A percentile compares a stretch with the other conserved stretches of the same genome.
phyloP scores from a whole-genome alignment of 208 protist genomes.

The Leishmania guyanensis region DNA sequence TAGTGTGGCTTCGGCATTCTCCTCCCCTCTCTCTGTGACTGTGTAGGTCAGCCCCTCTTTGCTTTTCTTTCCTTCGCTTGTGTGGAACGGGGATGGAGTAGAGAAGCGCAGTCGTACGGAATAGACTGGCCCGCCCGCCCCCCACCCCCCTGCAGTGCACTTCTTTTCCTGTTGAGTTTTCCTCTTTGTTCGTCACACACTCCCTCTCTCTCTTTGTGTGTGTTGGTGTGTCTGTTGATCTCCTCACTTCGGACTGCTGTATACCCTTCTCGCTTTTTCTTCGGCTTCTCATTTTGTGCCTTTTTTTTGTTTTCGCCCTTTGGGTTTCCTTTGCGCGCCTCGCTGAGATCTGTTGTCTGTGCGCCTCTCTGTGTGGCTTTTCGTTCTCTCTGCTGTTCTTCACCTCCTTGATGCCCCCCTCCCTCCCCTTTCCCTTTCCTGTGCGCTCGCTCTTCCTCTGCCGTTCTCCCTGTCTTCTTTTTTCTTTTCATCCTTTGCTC shows the following conservation, averaged over 20 bases:
- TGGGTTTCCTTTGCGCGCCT: not conserved
- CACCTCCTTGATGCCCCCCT: not conserved
- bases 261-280: not conserved
- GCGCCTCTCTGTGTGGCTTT: constrained; percentile 1
- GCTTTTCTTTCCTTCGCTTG: not conserved
- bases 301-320: constrained; percentile 3
- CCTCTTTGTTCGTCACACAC: not conserved
- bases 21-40: not conserved
- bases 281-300: not conserved
- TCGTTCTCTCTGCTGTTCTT: constrained; percentile 11
- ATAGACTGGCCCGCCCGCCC: no score
- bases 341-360: constrained; percentile 1
- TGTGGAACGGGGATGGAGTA: not conserved
- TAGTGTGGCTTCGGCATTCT: not conserved
- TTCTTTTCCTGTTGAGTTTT: not conserved
- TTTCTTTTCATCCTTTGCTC: not conserved
- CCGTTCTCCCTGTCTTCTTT: not conserved
- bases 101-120: not conserved
- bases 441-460: constrained; percentile 2
- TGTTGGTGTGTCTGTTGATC: not conserved
- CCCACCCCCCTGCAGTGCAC: not conserved
- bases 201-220: not conserved
- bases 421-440: not conserved
- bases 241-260: not conserved
- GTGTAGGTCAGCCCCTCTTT: not conserved